These are phyloP conservation scores for Geranium brycei DNA, from an alignment of 345 rosid genomes.

Conservation along the genomic window DNA sequence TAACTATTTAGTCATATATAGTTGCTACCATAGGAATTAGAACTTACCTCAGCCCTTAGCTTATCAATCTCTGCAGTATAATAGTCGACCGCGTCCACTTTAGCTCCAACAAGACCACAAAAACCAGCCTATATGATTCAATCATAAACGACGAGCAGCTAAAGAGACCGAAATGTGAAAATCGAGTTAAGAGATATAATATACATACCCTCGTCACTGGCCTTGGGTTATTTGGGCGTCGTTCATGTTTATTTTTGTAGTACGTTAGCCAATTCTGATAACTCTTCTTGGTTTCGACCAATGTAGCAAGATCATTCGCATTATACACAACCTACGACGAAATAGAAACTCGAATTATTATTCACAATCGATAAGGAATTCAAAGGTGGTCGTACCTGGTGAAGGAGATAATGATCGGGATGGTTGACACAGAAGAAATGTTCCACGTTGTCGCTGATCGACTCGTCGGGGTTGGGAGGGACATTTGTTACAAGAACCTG, in stretches of 20 bases:
- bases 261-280: slow-evolving; percentile 61
- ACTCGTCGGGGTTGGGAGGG: slow-evolving; percentile 95
- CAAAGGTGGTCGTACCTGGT: slow-evolving; percentile 40
- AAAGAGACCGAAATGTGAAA: neutral
- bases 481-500: slow-evolving; percentile 93
- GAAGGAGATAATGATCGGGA: slow-evolving; percentile 73
- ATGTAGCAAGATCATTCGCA: slow-evolving; percentile 65
- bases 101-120: slow-evolving; percentile 58
- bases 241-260: slow-evolving; percentile 56
- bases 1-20: too few species aligned
- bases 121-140: slow-evolving; percentile 52
- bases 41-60: slow-evolving; percentile 47
- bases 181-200: slow-evolving; percentile 4
- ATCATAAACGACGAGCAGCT: neutral
- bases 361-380: neutral
- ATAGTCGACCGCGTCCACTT: slow-evolving; percentile 78
- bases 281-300: slow-evolving; percentile 59
- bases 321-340: slow-evolving; percentile 52
- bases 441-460: slow-evolving; percentile 79
- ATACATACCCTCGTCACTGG: slow-evolving; percentile 63
- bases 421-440: slow-evolving; percentile 96
- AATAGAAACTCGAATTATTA: slow-evolving; percentile 2
- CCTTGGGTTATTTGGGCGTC: slow-evolving; percentile 32
- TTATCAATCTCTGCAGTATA: slow-evolving; percentile 45
- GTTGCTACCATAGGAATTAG: neutral